Percentiles rank a stretch among this genome's conserved stretches.
phyloP scores from a whole-genome alignment of 768 basidiomycete genomes.

The Trametes villosa region DNA sequence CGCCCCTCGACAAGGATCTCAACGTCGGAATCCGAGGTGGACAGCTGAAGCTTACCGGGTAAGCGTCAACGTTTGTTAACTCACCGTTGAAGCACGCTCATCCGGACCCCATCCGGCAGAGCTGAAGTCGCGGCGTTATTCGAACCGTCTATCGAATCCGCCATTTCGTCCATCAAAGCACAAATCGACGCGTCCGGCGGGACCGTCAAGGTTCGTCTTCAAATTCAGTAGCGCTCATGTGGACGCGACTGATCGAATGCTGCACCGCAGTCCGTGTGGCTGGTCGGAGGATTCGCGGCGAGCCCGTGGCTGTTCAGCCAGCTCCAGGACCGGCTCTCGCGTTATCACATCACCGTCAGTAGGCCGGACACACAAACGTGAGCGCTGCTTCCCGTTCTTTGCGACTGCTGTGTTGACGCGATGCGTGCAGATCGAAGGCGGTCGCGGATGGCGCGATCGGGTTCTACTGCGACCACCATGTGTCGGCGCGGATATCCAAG shows the following conservation, averaged over 20 bases:
- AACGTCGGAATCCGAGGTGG: constrained; percentile 73
- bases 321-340: constrained; percentile 67
- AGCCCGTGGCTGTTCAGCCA: constrained; percentile 81
- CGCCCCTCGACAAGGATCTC: constrained; percentile 75
- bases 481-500: constrained; percentile 78
- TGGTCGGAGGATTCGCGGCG: constrained; percentile 84
- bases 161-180: constrained; percentile 65
- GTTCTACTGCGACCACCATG: constrained; percentile 85
- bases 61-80: constrained; percentile 20
- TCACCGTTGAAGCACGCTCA: neutral
- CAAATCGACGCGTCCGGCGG: constrained; percentile 74
- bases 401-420: constrained; percentile 3
- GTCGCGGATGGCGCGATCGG: constrained; percentile 85
- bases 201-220: constrained; percentile 56
- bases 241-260: neutral
- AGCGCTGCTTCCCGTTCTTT: constrained; percentile 26
- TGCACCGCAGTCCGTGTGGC: constrained; percentile 66
- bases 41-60: constrained; percentile 75
- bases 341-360: constrained; percentile 63
- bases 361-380: constrained; percentile 83
- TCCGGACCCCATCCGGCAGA: constrained; percentile 24
- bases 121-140: constrained; percentile 70
- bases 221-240: neutral
- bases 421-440: constrained; percentile 67
- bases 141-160: constrained; percentile 79